Base-by-base conservation (phyloP, 768 basidiomycete species). In the Agaricus blazei region DNA sequence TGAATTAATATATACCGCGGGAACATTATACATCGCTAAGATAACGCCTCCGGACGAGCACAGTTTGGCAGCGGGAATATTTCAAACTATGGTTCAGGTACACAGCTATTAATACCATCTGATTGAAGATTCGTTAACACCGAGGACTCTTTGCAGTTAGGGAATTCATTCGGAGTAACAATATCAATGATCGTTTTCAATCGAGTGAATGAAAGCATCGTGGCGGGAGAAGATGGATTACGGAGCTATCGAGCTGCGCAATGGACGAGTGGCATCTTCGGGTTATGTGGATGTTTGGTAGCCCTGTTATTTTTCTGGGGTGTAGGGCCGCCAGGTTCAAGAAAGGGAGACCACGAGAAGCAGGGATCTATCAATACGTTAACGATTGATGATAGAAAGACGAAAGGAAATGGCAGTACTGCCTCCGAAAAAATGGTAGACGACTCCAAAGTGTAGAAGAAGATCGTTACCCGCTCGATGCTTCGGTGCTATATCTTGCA, bases 41-140 rank as follows among this genome's bases (percentile, higher is more conserved):
- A 75, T 86, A 9, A 76, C 82, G 1, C 65, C 77, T 1, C 82
- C 82, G 3, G 75, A 86, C 52, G 90, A 92, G 61, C 90, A 92
- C 67, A 85, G 83, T 67, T 73, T 91, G 3, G 82, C 84, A 4
- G 89, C 87, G 2, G 90, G 82, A 9, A 56, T 90, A 19, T 90
- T 91, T 67, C 86, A 88, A 64, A 90, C 90, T 0, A 83, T 92
- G 79, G 85, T 80, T 4, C 85, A 87, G 72, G 85, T 83, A 45
- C 12, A 55, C 54, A 69, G 62, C 15, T 0, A 52, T 43, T 44
- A 19, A 19, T 19, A 19, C 19, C 19, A 19, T 19, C 19, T 19
- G 19, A 19, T 19, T 19, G 19, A 19, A 19, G 19, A 19, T 19
- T 19, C 19, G 19, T 19, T 19, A 19, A 19, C 19, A 19, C 19